Conservation (phyloP, 148 eudicot genomes). For the Spergularia marina region DNA sequence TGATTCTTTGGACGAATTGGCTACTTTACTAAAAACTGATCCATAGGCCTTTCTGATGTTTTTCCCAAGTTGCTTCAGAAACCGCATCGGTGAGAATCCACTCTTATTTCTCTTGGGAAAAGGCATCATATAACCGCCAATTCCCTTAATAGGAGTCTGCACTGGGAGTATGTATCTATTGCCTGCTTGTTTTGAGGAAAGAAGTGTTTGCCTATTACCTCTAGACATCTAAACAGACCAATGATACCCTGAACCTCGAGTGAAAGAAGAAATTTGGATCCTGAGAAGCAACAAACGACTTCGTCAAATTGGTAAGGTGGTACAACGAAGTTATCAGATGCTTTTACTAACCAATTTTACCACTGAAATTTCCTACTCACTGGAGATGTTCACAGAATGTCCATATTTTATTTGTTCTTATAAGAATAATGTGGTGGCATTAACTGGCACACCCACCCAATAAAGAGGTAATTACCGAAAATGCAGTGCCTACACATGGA, state of each 20-base stretch:
- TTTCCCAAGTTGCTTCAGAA: background rate
- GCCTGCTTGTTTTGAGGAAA: background rate
- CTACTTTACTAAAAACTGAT: constrained; percentile 21
- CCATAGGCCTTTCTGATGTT: constrained; percentile 16
- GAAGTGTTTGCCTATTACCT: background rate
- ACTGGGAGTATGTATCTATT: background rate
- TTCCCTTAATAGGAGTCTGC: constrained; percentile 1
- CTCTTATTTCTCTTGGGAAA: background rate
- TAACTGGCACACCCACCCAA: constrained; percentile 12
- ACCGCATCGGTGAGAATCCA: background rate
- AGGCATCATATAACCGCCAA: background rate
- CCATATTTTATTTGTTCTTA: background rate
- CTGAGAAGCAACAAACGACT: background rate
- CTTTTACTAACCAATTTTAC: background rate
- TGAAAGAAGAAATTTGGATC: background rate
- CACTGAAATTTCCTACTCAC: background rate
- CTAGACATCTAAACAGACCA: constrained; percentile 7
- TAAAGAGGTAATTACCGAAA: background rate
- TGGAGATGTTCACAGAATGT: background rate
- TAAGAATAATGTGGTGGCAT: background rate
- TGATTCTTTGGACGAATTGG: constrained; percentile 21
- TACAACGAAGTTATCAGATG: background rate
- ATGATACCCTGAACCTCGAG: background rate
- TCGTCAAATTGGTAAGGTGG: background rate
- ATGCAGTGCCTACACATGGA: background rate